Percentiles rank a stretch among this genome's conserved stretches.
Conservation (phyloP, 2,329 filamentous ascomycete genomes). For the Colletotrichum higginsianum region DNA sequence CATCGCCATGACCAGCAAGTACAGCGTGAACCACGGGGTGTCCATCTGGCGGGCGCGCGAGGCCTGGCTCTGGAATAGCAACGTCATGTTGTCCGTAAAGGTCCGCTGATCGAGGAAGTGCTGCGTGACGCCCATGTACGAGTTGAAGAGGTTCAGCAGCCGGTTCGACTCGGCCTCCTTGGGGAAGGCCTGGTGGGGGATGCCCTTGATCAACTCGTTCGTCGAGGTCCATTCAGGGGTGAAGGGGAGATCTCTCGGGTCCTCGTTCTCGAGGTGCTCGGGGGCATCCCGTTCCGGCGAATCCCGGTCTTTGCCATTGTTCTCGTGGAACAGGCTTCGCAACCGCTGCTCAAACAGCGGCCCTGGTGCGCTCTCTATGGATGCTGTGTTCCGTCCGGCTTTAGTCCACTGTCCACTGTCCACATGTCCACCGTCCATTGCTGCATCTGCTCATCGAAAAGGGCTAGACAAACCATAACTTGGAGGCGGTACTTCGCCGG, state of each 20-base stretch:
- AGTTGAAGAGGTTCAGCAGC: conserved; percentile 46
- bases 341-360: conserved; percentile 34
- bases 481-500: conserved; percentile 36
- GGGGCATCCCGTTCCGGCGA: conserved; percentile 30
- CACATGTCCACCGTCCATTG: no score
- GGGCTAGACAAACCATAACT: conserved; percentile 26
- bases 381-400: conserved; percentile 5
- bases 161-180: conserved; percentile 44
- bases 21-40: conserved; percentile 48
- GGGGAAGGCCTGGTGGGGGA: conserved; percentile 29
- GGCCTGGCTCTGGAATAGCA: conserved; percentile 46
- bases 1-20: conserved; percentile 50
- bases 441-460: neutral
- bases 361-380: conserved; percentile 37
- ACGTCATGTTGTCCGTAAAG: conserved; percentile 46
- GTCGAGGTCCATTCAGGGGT: conserved; percentile 39
- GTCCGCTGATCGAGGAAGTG: conserved; percentile 49
- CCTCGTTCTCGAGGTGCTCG: conserved; percentile 26
- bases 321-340: conserved; percentile 34
- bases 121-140: conserved; percentile 48
- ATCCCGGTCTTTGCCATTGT: conserved; percentile 23
- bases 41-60: conserved; percentile 43
- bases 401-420: neutral
- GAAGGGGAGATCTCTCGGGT: conserved; percentile 23
- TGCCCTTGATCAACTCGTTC: conserved; percentile 38